Base-by-base conservation (phyloP, 495 filamentous ascomycete genomes). In the Polyplosphaeria fusca region DNA sequence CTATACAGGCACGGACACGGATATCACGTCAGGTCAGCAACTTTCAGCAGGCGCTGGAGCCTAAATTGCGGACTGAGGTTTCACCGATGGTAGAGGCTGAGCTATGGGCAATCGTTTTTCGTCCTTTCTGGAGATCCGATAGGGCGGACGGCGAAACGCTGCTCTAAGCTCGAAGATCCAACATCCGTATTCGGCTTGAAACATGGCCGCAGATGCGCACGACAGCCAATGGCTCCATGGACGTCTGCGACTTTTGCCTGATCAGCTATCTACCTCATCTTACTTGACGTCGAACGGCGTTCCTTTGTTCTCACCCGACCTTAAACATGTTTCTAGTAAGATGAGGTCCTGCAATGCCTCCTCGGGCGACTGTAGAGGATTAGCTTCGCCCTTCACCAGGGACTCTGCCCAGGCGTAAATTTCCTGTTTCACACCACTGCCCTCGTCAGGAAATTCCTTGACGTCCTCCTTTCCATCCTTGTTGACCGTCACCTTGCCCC, bases 331-430 rank as follows among this genome's bases (percentile, higher is more conserved):
- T 71, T 86, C 71, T 74, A 81, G 60, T 44, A 91, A 66, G 68
- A 86, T 80, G 52, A 92, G 67, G 75, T 91, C 88, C 14, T 72
- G 79, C 64, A 88, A 71, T 24, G 84, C 88, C 65, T 86, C 74
- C 64, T 86, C 82, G 1, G 84, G 83, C 0, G 73, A 73, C 68
- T 89, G 84, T 46, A 70, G 71, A 2, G 71, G 68, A 68, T 86
- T 76, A 16, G 73, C 64, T 47, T 73, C 68, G n/a, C 75, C 74
- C 11, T 65, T 68, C 5, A 69, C 46, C 42, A 91, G 65, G 12
- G 77, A 73, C 62, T 79, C 71, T 1, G 77, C 87, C 78, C 87
- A 91, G 3, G 77, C 85, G 23, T 73, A 71, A 9, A 91, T 76
- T 66, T 91, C 88, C 23, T 81, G 74, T 59, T 73, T 76, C 4